Base-by-base conservation (phyloP, 768 basidiomycete species). In the Pleurotus giganteus region DNA sequence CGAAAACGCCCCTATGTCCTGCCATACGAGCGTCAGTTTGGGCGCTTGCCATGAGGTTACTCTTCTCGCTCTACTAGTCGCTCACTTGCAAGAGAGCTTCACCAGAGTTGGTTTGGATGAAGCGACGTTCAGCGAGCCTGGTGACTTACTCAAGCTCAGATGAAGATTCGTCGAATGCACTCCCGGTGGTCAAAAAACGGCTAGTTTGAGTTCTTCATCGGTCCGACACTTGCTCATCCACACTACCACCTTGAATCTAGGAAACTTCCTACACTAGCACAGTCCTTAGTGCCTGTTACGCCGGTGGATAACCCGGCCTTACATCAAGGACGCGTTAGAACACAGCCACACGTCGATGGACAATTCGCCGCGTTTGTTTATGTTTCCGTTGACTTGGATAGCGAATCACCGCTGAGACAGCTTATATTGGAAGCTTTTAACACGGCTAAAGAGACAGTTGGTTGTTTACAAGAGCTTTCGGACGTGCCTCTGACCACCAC, bases 331-430 rank as follows among this genome's bases (percentile, higher is more conserved):
- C 82, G 94, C 27, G 75, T 74, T 44, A 83, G 95, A 27, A 75
- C 84, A 0, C 76, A 74, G 1, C 91, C 92, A 2, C 91, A 92
- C 64, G 84, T 93, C 3, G 88, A 92, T 11, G 95, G 95, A 0
- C 93, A 95, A 64, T 95, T 83, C 65, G 84, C 86, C 1, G 76
- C 88, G 3, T 83, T 95, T 71, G 78, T 94, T 51, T 95, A 88
- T 65, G 74, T 92, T 9, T 81, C 86, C 0, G 63, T 95, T 64
- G 59, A 65, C 51, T 60, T 88, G 26, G 68, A 71, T 45, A 72
- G 65, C 34, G 66, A 61, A 28, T 75, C 80, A 17, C 59, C 70
- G 12, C 69, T 91, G 43, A 69, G 73, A 57, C 68, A 69, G 23
- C 58, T 84, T 11, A 58, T 89, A 23, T 65, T 73, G 54, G 73